Evolutionary conservation across 1,139 yeast species (phyloP), one percentile per base, ranked within the genome.

Genomic region (Taiozyma onychis): DNA sequence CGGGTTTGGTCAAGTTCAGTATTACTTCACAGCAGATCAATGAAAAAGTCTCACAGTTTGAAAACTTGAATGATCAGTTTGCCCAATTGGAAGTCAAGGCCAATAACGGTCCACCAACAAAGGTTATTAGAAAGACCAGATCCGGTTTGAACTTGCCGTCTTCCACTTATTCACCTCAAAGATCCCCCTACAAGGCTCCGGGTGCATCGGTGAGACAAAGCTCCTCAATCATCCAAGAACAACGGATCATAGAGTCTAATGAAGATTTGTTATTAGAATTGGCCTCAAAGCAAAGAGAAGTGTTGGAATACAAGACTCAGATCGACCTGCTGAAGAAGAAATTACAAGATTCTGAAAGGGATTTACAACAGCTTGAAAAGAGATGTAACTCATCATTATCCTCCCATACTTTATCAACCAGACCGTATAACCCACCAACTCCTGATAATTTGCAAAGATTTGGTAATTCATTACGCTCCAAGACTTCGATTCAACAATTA

Each of bases 241-340:
- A 37, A 3, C 27, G 46, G 13, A 44, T 44, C 3, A 30, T 51
- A 10, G 48, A 52, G 2, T 10, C 41, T 6, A 47, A 54, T 22
- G 59, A 59, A 16, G 55, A 56, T 10, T 18, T 72, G 13, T 56
- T 74, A 16, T 68, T 63, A 51, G 59, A 65, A 41, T 54, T 75
- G 46, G 80, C 80, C 0, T 55, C 74, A 1, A 75, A 75, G 53
- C 76, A 74, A 55, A 66, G 80, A 54, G 70, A 67, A 41, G 70
- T 75, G 3, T 50, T 69, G 30, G 80, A 75, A 47, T 54, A 73
- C 37, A 71, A 67, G 51, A 59, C 66, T 10, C 68, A 69, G 44
- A 56, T 76, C 45, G 63, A 62, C 2, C 41, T 47, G 3, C 65
- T 75, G 14, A 69, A 70, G 51, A 56, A 55, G 14, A 75, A 70